Base-by-base conservation (phyloP, 176 grass and related monocot genomes). In the Pontederia crassipes region DNA sequence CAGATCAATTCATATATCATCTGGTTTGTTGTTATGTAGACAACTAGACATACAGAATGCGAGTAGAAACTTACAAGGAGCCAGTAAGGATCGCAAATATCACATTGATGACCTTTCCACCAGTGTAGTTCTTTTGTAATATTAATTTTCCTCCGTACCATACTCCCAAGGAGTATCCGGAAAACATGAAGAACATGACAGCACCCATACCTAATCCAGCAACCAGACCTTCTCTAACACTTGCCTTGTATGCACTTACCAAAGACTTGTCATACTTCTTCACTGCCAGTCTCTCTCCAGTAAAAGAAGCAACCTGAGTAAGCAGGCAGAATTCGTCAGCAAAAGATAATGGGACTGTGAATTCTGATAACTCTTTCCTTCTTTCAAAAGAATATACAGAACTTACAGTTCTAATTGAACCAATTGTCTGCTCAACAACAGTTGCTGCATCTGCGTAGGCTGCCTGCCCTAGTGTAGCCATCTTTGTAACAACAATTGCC, bases 81-180 rank as follows among this genome's bases (percentile, higher is more conserved):
- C 94, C 94, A 8, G 88, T 98, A 27, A 98, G 88, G 59, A 98
- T 88, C 12, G 94, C 94, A 60, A 98, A 89, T 63, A 98, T 98
- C 32, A 98, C 94, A 77, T 98, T 98, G 77, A 98, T 93, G 69
- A 98, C 94, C 59, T 92, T 80, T 48, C 87, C 88, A 12, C 94
- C 94, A 0, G 84, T 93, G 61, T 98, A 98, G 14, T 68, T 65
- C 61, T 78, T 98, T 32, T 86, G 68, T 69, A 98, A 65, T 65
- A 98, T 98, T 16, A 98, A 70, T 85, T 89, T 98, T 11, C 88
- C 88, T 7, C 94, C 94, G 12, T 89, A 98, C 94, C 94, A 98
- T 74, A 98, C 83, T 47, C 94, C 94, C 65, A 98, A 61, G 12
- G 94, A 98, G 68, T 98, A 98, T 55, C 94, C 94, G 17, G 77